These are phyloP conservation scores for Fusarium burgessii DNA, from an alignment of 2,329 filamentous ascomycete species.

Conservation along the genomic window DNA sequence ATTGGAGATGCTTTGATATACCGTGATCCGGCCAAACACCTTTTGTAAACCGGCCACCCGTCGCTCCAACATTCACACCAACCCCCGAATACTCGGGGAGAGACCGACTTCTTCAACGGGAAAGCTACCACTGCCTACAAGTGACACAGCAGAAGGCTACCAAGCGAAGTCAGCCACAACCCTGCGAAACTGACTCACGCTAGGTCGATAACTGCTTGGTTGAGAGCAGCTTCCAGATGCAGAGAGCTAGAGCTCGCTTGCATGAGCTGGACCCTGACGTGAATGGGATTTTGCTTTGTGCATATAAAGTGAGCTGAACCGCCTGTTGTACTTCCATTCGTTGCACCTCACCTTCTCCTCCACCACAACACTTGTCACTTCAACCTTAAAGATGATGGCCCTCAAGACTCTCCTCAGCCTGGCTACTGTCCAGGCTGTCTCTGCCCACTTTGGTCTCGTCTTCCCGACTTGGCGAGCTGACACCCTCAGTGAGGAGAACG, in stretches of 20 bases:
- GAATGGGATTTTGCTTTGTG: constrained; percentile 4
- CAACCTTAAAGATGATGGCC: constrained; percentile 45
- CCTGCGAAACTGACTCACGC: constrained; percentile 39
- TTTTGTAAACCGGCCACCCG: constrained; percentile 25
- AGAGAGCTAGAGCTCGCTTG: constrained; percentile 26
- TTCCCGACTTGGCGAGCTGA: constrained; percentile 64
- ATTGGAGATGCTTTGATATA: background rate
- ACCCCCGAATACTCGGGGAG: constrained; percentile 30
- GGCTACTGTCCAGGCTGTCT: constrained; percentile 52
- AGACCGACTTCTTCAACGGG: constrained; percentile 10
- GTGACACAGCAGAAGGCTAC: constrained; percentile 16
- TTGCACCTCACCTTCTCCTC: constrained; percentile 4
- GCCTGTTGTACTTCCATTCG: constrained; percentile 1
- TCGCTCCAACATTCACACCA: constrained; percentile 28
- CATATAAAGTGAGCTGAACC: constrained; percentile 34
- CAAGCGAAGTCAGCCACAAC: constrained; percentile 16
- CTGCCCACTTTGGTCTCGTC: constrained; percentile 62
- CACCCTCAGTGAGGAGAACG: constrained; percentile 55
- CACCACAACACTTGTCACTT: background rate
- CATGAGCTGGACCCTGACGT: constrained; percentile 10
- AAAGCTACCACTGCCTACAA: background rate
- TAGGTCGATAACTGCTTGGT: constrained; percentile 26
- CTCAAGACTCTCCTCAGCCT: constrained; percentile 51
- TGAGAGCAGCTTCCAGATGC: constrained; percentile 5
- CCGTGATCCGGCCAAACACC: background rate